These are phyloP conservation scores for Ustilago trichophora DNA, from an alignment of 1,284 basidiomycete species.

Conservation along the genomic window DNA sequence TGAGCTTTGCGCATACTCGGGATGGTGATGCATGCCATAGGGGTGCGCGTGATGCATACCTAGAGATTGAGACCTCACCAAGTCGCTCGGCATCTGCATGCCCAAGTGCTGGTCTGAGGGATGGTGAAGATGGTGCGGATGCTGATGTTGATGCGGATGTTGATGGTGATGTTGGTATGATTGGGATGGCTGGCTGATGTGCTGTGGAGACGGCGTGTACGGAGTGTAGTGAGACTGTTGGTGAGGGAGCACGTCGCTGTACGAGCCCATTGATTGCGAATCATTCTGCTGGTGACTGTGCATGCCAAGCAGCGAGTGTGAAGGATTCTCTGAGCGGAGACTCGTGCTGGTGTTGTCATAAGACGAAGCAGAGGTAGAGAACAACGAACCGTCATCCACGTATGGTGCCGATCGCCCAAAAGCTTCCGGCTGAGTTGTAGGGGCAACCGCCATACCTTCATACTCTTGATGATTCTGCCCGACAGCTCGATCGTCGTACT, in stretches of 20 bases:
- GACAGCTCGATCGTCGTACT: conserved; percentile 14
- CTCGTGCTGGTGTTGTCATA: conserved; percentile 10
- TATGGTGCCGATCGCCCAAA: conserved; percentile 6
- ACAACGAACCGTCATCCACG: conserved; percentile 13
- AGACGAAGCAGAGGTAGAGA: conserved; percentile 12
- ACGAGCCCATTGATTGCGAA: neutral
- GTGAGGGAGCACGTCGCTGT: conserved; percentile 3
- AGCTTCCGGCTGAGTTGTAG: conserved; percentile 8
- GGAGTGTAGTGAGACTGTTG: conserved; percentile 8
- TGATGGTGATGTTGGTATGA: conserved; percentile 3
- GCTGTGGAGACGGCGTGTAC: too few relatives aligned
- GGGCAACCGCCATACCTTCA: neutral
- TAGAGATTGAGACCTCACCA: neutral
- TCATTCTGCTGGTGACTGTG: conserved; percentile 2
- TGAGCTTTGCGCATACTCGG: conserved; percentile 1
- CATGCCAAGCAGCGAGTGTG: conserved; percentile 12
- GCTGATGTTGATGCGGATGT: conserved; percentile 7
- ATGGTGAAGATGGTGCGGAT: conserved; percentile 8
- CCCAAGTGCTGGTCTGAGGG: conserved; percentile 6
- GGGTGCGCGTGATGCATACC: conserved; percentile 3
- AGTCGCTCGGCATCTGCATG: conserved; percentile 16
- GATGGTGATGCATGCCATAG: conserved; percentile 13
- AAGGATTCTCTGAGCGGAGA: neutral
- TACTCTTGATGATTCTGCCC: conserved; percentile 8
- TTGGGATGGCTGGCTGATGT: conserved; percentile 10